Percentiles rank a stretch among this genome's conserved stretches.
Conservation (phyloP, 2,329 filamentous ascomycete species). For the Parafenestella ontariensis region DNA sequence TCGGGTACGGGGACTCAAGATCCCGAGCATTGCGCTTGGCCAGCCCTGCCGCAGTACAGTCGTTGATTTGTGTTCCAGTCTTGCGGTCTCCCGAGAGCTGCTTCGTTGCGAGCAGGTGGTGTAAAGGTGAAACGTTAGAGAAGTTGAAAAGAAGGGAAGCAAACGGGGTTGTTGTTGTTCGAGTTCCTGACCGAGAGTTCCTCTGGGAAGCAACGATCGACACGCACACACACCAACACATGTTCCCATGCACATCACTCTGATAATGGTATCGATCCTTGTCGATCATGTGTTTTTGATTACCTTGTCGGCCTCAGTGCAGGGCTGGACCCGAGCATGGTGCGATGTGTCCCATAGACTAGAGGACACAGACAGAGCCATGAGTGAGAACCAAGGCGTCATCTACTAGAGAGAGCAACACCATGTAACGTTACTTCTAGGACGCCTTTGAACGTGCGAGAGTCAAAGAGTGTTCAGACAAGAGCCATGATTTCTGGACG, state of each 20-base stretch:
- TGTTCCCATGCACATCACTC: conserved; percentile 20
- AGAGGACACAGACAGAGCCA: conserved; percentile 3
- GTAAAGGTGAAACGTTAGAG: not conserved
- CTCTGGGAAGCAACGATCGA: conserved; percentile 5
- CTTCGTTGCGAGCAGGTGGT: not conserved
- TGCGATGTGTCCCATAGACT: conserved; percentile 1
- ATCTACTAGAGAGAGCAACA: not conserved
- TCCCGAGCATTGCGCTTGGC: not conserved
- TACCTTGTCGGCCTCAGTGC: not conserved
- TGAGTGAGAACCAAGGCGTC: not conserved
- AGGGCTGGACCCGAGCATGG: conserved; percentile 2
- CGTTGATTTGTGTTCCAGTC: not conserved
- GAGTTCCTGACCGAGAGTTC: not conserved
- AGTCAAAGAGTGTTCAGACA: conserved; percentile 2
- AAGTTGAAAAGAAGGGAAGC: not conserved
- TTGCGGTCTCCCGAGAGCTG: no score
- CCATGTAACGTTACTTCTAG: conserved; percentile 22
- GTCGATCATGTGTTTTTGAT: conserved; percentile 13
- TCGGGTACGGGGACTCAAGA: not conserved
- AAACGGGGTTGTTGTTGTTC: not conserved
- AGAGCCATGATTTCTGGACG: not conserved
- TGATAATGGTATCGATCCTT: conserved; percentile 3
- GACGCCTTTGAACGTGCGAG: not conserved
- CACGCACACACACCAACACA: not conserved
- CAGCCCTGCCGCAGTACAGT: not conserved